These are phyloP conservation scores for Chenopodium suecicum DNA, from an alignment of 148 eudicot genomes.

Conservation along the genomic window DNA sequence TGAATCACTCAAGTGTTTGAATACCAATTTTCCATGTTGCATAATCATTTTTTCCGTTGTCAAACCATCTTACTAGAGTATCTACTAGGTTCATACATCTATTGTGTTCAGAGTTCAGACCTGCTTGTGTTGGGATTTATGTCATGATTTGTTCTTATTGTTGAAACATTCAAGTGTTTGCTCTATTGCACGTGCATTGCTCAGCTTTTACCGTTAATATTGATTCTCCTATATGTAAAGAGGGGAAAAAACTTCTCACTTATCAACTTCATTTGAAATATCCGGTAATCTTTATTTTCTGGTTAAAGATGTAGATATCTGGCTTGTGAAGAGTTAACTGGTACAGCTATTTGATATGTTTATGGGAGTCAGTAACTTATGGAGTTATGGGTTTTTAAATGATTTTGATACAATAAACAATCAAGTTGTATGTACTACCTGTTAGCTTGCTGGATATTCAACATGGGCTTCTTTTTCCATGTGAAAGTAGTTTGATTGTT, in stretches of 20 bases:
- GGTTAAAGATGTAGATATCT: background rate
- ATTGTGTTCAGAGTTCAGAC: background rate
- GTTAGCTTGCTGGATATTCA: background rate
- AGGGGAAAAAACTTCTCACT: background rate
- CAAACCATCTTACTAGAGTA: background rate
- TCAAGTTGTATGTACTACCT: background rate
- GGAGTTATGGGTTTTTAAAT: background rate
- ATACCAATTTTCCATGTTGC: background rate
- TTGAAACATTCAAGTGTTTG: background rate
- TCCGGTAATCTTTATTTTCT: background rate
- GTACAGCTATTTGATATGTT: background rate
- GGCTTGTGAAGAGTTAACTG: background rate
- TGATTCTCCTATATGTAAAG: background rate
- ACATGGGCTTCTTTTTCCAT: background rate
- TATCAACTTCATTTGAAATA: background rate
- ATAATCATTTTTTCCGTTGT: background rate
- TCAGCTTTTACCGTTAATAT: background rate
- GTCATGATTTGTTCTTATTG: background rate
- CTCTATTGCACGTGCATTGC: background rate
- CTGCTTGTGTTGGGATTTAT: background rate
- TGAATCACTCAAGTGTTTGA: background rate
- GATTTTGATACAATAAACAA: background rate
- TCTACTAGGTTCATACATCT: background rate
- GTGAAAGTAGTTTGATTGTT: conserved; percentile 5
- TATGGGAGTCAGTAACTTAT: background rate